Percentiles rank a stretch among this genome's conserved stretches.
Evolutionary conservation across 441 rosid species (phyloP).

Genomic region (Euphorbia schlechtendalii): DNA sequence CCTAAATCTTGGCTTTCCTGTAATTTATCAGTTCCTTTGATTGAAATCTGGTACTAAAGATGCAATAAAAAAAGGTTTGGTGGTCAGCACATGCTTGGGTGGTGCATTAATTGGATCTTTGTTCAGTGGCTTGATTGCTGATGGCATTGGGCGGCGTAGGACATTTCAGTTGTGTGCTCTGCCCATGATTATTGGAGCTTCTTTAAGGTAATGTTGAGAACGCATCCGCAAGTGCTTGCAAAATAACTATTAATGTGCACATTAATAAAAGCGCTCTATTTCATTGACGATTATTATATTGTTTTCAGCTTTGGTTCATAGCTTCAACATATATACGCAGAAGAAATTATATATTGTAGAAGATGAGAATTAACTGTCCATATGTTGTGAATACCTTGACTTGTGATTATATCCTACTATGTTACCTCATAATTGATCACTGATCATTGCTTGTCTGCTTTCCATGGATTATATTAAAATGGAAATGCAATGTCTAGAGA

Average conservation of each 20-base stretch:
- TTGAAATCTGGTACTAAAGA: slow-evolving; percentile 9
- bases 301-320: neutral
- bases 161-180: slow-evolving; percentile 86
- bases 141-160: slow-evolving; percentile 84
- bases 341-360: neutral
- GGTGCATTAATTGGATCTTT: slow-evolving; percentile 88
- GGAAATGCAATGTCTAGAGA: neutral
- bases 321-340: neutral
- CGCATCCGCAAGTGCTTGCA: slow-evolving; percentile 18
- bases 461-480: neutral
- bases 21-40: slow-evolving; percentile 2
- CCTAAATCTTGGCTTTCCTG: neutral
- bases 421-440: neutral
- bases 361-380: neutral
- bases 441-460: neutral
- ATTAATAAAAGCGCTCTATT: slow-evolving; percentile 2
- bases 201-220: slow-evolving; percentile 52
- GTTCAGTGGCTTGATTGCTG: slow-evolving; percentile 85
- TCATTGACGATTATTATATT: neutral
- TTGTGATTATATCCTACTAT: neutral
- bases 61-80: slow-evolving; percentile 56
- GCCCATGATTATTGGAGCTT: slow-evolving; percentile 85
- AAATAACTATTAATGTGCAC: slow-evolving; percentile 1
- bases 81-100: slow-evolving; percentile 91
- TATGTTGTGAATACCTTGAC: neutral